Base-by-base conservation (phyloP, 164 flowering plant genomes). In the Dillenia suffruticosa region DNA sequence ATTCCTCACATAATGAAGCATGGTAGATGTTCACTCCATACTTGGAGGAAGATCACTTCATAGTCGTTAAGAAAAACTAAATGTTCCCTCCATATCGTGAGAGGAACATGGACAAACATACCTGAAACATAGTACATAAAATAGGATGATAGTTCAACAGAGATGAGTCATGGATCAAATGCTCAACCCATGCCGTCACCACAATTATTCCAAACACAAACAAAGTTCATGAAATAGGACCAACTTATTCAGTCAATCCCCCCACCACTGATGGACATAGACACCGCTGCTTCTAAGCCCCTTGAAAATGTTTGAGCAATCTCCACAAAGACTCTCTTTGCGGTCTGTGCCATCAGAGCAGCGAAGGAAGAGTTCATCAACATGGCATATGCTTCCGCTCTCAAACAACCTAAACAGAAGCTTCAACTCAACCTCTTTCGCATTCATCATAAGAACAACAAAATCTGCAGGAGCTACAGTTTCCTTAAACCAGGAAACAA, bases 301-400 rank as follows among this genome's bases (percentile, higher is more conserved):
- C 66, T 69, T 68, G 70, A 81, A 62, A 58, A 92, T 69, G 54
- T 77, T 73, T 57, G 62, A 56, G 75, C 94, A 86, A 63, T 76
- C 81, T 63, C 70, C 79, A 54, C 58, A 68, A 4, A 13, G 7
- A 1, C 49, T 62, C 11, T 45, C 62, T 52, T 64, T 72, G 59
- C 66, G 76, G 46, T 74, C 72, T 3, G 3, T 54, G n/a, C 13
- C 14, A 12, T 76, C 76, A 8, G 82, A 40, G 72, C 95, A 92
- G 17, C 52, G 79, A n/a, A 92, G 80, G 67, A 92, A 90, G 55
- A 92, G 78, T 74, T 92, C 98, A 46, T 92, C 93, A 47, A 92
- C 88, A 56, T 60, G 79, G 80, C 98, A 92, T 54, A 92, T 82
- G 19, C 74, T 76, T 61, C 97, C 97, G 46, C 75, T 81, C 59